Conservation (phyloP, 441 rosid genomes). For the Melastoma candidum region DNA sequence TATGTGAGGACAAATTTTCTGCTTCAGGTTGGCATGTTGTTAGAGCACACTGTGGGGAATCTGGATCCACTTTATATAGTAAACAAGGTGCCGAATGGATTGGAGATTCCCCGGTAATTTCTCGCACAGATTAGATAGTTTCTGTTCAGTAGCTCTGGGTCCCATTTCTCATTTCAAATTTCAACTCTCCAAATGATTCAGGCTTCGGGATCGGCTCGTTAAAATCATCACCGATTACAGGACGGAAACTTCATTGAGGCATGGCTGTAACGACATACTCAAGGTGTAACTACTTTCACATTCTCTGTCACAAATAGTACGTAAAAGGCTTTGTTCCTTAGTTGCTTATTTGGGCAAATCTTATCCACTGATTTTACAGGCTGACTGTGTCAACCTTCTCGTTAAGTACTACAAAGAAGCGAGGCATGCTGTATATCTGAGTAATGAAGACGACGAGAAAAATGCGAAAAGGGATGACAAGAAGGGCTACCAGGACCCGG, state of each 20-base stretch:
- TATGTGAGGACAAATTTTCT: slow-evolving; percentile 16
- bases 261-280: slow-evolving; percentile 93
- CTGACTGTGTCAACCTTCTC: slow-evolving; percentile 84
- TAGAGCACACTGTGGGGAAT: slow-evolving; percentile 99
- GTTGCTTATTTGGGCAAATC: slow-evolving; percentile 11
- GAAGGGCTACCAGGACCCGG: slow-evolving; percentile 34
- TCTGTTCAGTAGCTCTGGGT: neutral
- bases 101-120: slow-evolving; percentile 97
- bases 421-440: slow-evolving; percentile 59
- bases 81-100: slow-evolving; percentile 94
- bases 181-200: slow-evolving; percentile 18
- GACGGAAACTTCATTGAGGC: slow-evolving; percentile 97
- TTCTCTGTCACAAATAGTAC: slow-evolving; percentile 3
- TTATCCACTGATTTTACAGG: slow-evolving; percentile 32
- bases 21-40: slow-evolving; percentile 79
- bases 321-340: neutral
- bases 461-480: slow-evolving; percentile 40
- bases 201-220: slow-evolving; percentile 89
- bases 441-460: slow-evolving; percentile 55
- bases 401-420: slow-evolving; percentile 92
- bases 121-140: slow-evolving; percentile 1
- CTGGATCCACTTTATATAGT: slow-evolving; percentile 95
- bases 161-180: neutral
- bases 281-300: slow-evolving; percentile 38
- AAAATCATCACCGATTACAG: slow-evolving; percentile 94